Conservation (phyloP, 2,329 filamentous ascomycete species). For the Neocatenulostroma microsporum region DNA sequence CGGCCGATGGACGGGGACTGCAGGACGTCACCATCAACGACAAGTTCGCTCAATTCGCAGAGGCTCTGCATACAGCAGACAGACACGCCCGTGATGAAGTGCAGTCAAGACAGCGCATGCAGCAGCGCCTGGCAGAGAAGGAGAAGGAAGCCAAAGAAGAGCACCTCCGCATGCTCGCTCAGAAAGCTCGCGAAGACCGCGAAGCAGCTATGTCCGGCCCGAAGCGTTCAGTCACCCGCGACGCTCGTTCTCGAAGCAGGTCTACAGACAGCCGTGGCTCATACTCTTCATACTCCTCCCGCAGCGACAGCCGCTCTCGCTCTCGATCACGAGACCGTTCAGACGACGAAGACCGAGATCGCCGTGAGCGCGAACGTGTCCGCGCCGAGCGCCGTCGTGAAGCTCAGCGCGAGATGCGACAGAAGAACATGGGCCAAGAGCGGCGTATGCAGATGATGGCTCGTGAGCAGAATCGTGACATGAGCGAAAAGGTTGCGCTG, state of each 20-base stretch:
- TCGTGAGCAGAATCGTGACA: conserved; percentile 90
- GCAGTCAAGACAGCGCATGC: conserved; percentile 84
- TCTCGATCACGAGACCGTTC: conserved; percentile 40
- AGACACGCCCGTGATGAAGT: conserved; percentile 93
- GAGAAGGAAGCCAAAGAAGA: conserved; percentile 94
- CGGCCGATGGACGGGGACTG: conserved; percentile 82
- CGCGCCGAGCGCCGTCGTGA: conserved; percentile 72
- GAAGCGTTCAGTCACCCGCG: conserved; percentile 26
- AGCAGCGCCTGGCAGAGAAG: conserved; percentile 91
- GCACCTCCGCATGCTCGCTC: conserved; percentile 74
- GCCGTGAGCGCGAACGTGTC: conserved; percentile 64
- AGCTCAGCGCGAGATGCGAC: conserved; percentile 79
- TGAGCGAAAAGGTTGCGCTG: conserved; percentile 91
- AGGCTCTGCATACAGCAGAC: conserved; percentile 90
- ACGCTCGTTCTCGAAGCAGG: conserved; percentile 16
- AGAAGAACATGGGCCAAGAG: conserved; percentile 93
- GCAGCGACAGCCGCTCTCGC: conserved; percentile 24
- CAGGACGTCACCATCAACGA: conserved; percentile 97
- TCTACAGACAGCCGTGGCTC: conserved; percentile 21
- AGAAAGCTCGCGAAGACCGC: conserved; percentile 77
- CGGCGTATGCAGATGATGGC: conserved; percentile 87
- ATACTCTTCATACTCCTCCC: conserved; percentile 17
- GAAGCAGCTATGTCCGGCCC: conserved; percentile 40
- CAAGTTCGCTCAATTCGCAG: conserved; percentile 94
- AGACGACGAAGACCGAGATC: conserved; percentile 50